Conservation (phyloP, 257 asterid genomes). For the Fraxinus cuspidata region DNA sequence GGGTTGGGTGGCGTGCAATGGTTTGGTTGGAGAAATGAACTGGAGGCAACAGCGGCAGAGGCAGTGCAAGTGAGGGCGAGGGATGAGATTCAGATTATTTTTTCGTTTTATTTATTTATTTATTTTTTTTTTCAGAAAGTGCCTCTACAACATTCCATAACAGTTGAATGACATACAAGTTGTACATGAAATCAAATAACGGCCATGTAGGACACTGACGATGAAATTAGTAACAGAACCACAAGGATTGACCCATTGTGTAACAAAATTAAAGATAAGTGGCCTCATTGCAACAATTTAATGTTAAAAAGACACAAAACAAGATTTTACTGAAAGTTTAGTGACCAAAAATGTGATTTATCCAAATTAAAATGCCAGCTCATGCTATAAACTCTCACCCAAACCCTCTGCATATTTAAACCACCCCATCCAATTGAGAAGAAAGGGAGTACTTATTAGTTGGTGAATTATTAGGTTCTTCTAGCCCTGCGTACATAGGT, state of each 20-base stretch:
- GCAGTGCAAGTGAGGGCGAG: neutral
- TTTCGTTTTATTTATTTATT: no score
- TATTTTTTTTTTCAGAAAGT: no score
- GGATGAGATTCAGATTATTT: neutral
- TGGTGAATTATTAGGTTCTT: neutral
- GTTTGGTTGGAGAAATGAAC: neutral
- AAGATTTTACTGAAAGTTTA: neutral
- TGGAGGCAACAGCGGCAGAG: neutral
- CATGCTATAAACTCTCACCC: neutral
- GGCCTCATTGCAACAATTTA: neutral
- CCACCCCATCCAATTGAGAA: neutral
- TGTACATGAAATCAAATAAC: no score
- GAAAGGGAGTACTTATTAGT: neutral
- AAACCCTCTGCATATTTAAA: neutral
- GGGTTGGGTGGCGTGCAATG: neutral
- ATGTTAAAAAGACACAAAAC: neutral
- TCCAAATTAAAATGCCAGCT: no score
- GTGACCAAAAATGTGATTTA: neutral
- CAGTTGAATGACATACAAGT: neutral
- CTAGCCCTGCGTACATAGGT: neutral
- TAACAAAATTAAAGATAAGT: neutral
- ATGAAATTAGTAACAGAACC: neutral
- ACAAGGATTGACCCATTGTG: neutral
- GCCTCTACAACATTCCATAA: no score
- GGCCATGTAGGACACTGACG: neutral